Conservation (phyloP, 2,329 filamentous ascomycete genomes). For the Golovinomyces cichoracearum region DNA sequence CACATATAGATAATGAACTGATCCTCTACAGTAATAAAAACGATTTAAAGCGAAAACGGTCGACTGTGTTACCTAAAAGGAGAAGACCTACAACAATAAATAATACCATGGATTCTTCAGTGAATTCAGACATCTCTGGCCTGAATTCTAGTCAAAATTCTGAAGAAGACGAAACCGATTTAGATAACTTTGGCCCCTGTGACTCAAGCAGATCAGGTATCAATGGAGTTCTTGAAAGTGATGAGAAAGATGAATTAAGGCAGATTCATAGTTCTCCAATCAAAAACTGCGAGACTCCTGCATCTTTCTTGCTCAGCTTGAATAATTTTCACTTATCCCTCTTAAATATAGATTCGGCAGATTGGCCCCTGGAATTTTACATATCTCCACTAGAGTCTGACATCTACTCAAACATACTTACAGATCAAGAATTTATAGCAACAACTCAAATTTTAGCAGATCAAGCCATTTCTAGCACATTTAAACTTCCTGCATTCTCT, state of each 20-base stretch:
- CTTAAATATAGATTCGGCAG: slow-evolving; percentile 14
- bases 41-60: not conserved
- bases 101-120: not conserved
- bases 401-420: slow-evolving; percentile 10
- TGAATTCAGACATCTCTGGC: slow-evolving; percentile 17
- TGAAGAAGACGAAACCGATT: slow-evolving; percentile 28
- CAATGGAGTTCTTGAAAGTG: not conserved
- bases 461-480: slow-evolving; percentile 32
- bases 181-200: not conserved
- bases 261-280: slow-evolving; percentile 13
- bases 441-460: slow-evolving; percentile 47
- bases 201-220: not conserved
- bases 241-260: slow-evolving; percentile 6
- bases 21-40: not conserved
- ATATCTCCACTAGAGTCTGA: slow-evolving; percentile 33
- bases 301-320: slow-evolving; percentile 7
- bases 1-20: too few species aligned
- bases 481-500: slow-evolving; percentile 10
- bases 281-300: slow-evolving; percentile 11
- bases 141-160: slow-evolving; percentile 24
- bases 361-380: slow-evolving; percentile 24
- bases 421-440: slow-evolving; percentile 36
- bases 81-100: not conserved
- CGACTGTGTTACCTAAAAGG: not conserved
- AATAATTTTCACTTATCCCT: slow-evolving; percentile 5